A percentile compares a stretch with the other conserved stretches of the same genome.
Evolutionary conservation across 129 eudicot genomes (phyloP).

Genomic region (Mikania micrantha): DNA sequence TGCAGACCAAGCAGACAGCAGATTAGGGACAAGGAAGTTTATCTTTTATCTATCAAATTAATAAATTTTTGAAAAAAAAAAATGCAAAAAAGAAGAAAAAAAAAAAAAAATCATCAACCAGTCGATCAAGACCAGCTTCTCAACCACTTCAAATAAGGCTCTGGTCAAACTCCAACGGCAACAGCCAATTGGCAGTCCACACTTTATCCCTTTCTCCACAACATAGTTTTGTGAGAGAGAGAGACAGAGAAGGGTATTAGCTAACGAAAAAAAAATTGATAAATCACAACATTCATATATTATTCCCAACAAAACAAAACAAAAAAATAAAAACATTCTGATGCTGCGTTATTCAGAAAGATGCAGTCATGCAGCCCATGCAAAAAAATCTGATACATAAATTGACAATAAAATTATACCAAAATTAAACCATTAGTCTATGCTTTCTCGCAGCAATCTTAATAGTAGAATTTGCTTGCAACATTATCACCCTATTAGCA

Average conservation of each 20-base stretch:
- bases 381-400: constrained; percentile 23
- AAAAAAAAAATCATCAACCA: background rate
- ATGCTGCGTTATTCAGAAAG: constrained; percentile 35
- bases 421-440: constrained; percentile 14
- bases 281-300: constrained; percentile 17
- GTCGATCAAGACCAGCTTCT: background rate
- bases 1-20: too few relatives aligned
- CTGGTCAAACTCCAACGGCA: background rate
- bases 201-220: background rate
- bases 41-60: too few relatives aligned
- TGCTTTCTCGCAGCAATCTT: constrained; percentile 11
- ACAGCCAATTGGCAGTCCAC: too few relatives aligned
- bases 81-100: background rate
- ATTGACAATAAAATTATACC: constrained; percentile 7
- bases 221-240: too few relatives aligned
- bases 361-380: constrained; percentile 16
- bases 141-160: background rate
- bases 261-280: too few relatives aligned
- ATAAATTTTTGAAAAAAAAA: background rate
- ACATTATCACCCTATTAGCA: constrained; percentile 37
- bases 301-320: constrained; percentile 31
- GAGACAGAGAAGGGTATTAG: too few relatives aligned
- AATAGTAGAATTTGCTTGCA: background rate
- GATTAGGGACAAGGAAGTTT: too few relatives aligned
- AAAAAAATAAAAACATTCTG: constrained; percentile 14